These are phyloP conservation scores for Emergomyces pasteurianus DNA, from an alignment of 2,329 filamentous ascomycete genomes.

Conservation along the genomic window DNA sequence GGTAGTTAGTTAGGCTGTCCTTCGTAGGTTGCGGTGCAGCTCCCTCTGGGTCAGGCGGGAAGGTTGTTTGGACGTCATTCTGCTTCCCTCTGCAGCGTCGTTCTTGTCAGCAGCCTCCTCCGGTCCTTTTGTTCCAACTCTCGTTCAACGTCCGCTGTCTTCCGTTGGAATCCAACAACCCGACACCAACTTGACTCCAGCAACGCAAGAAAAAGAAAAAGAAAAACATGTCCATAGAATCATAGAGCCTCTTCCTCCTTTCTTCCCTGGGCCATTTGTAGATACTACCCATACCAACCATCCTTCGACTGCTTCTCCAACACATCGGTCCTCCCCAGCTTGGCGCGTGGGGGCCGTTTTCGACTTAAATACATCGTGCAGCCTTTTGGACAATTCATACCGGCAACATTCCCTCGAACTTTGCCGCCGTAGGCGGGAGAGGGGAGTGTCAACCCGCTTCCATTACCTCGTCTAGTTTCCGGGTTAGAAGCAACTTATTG, in stretches of 20 bases:
- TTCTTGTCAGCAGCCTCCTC: no score
- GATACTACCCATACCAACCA: no score
- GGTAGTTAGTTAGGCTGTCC: no score
- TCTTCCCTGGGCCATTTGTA: background rate
- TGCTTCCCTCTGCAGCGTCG: no score
- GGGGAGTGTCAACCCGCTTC: background rate
- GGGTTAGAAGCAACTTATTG: background rate
- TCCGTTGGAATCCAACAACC: background rate
- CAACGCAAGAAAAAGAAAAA: no score
- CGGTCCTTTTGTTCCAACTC: no score
- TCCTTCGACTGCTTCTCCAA: no score
- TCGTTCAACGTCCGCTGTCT: background rate
- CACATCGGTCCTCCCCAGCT: background rate
- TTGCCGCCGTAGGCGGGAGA: background rate
- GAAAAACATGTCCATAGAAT: no score
- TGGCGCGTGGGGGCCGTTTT: background rate
- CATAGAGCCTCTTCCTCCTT: background rate
- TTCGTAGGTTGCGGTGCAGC: background rate
- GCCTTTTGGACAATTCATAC: background rate
- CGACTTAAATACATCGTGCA: no score
- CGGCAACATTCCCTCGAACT: background rate
- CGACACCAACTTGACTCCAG: background rate
- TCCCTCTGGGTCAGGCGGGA: conserved; percentile 3
- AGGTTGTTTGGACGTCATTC: background rate
- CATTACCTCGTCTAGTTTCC: background rate